These are phyloP conservation scores for Berkeleyomyces rouxiae DNA, from an alignment of 2,329 filamentous ascomycete species.

Conservation along the genomic window DNA sequence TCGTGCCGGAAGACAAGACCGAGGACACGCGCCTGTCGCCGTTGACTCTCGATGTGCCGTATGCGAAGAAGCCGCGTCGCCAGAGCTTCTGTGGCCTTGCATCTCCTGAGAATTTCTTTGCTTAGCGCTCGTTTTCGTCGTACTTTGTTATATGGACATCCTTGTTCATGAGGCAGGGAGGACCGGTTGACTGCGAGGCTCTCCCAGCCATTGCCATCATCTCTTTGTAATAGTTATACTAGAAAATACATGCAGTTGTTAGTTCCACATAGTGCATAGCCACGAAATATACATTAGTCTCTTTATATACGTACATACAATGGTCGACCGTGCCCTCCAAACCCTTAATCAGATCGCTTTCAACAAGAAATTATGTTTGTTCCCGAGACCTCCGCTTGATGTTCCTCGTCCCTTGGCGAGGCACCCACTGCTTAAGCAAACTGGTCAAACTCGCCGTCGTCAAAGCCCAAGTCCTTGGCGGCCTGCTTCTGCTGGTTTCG, in stretches of 20 bases:
- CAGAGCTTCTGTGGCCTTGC: constrained; percentile 10
- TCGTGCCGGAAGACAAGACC: neutral
- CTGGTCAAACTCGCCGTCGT: constrained; percentile 78
- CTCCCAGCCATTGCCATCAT: neutral
- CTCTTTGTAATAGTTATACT: neutral
- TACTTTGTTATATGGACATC: neutral
- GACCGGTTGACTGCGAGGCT: neutral
- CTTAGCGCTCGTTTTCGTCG: neutral
- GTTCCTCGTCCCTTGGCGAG: no score
- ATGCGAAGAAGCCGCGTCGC: constrained; percentile 3
- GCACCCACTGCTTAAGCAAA: constrained; percentile 34
- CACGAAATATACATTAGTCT: neutral
- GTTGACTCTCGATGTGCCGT: neutral
- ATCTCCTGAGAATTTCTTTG: neutral
- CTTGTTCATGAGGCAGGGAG: no score
- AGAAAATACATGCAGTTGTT: no score
- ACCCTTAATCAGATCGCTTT: neutral
- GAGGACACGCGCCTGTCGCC: neutral
- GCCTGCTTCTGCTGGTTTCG: constrained; percentile 43
- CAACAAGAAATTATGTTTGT: neutral
- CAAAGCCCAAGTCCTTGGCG: constrained; percentile 56
- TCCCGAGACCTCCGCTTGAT: neutral
- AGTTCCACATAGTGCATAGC: no score
- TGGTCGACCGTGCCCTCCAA: neutral
- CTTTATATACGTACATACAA: neutral